Evolutionary conservation across 1,284 basidiomycete species (phyloP).

Genomic region (Leccinum subspadiceum): DNA sequence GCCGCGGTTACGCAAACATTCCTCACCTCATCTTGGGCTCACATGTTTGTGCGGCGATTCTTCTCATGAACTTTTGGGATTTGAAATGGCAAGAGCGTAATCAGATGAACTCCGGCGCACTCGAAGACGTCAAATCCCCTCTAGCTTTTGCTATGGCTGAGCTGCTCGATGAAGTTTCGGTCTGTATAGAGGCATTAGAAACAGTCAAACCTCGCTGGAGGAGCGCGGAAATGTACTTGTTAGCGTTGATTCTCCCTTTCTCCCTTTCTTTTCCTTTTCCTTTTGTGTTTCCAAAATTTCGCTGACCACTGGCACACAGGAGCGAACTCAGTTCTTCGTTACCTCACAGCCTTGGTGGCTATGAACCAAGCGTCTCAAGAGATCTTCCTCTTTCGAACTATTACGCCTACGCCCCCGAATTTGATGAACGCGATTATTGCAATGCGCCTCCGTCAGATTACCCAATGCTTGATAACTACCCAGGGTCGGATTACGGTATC

Average conservation of each 20-base stretch:
- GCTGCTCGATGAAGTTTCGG: constrained; percentile 39
- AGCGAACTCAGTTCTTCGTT: constrained; percentile 30
- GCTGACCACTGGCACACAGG: constrained; percentile 17
- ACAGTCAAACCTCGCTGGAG: constrained; percentile 42
- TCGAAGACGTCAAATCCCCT: constrained; percentile 43
- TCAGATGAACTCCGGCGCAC: constrained; percentile 23
- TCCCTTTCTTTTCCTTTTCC: not conserved
- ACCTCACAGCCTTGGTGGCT: constrained; percentile 28
- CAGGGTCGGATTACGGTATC: constrained; percentile 17
- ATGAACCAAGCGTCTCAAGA: constrained; percentile 21
- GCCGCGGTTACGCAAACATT: constrained; percentile 41
- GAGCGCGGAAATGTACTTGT: constrained; percentile 44
- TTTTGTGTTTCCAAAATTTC: not conserved
- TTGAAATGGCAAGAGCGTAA: constrained; percentile 44
- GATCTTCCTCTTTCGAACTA: constrained; percentile 7
- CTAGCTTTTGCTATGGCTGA: constrained; percentile 39
- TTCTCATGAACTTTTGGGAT: constrained; percentile 51
- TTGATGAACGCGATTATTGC: constrained; percentile 11
- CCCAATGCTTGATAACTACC: constrained; percentile 12
- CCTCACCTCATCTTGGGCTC: constrained; percentile 42
- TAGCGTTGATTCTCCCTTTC: constrained; percentile 23
- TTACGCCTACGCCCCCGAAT: constrained; percentile 6
- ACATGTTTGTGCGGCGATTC: constrained; percentile 44
- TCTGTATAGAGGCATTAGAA: constrained; percentile 43
- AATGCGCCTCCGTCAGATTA: constrained; percentile 16